Percentiles rank a stretch among this genome's conserved stretches.
phyloP scores from a whole-genome alignment of 2,329 filamentous ascomycete species.

The Cercospora sesami region DNA sequence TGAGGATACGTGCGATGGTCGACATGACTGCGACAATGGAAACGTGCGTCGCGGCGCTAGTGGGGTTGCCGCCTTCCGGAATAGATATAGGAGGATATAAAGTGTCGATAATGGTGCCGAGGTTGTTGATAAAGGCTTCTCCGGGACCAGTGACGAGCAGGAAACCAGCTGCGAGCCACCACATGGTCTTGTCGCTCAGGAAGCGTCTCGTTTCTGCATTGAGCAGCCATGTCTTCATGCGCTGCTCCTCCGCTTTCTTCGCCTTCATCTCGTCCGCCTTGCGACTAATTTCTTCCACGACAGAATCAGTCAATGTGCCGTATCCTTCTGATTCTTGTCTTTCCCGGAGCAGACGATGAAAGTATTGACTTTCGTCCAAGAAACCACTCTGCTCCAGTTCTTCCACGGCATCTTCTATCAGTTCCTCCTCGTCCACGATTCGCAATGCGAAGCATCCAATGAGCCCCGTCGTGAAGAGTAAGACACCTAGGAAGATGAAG shows the following conservation, averaged over 20 bases:
- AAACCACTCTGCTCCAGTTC: slow-evolving; percentile 87
- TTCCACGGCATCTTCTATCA: slow-evolving; percentile 87
- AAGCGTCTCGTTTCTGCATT: slow-evolving; percentile 89
- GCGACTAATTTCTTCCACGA: slow-evolving; percentile 47
- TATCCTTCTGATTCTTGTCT: slow-evolving; percentile 55
- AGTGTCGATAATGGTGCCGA: slow-evolving; percentile 90
- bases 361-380: slow-evolving; percentile 72
- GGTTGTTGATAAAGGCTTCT: slow-evolving; percentile 97
- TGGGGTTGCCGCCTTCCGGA: slow-evolving; percentile 58
- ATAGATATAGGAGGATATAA: slow-evolving; percentile 60
- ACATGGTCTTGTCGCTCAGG: slow-evolving; percentile 88
- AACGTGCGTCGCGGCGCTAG: slow-evolving; percentile 81
- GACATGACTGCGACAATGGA: slow-evolving; percentile 89
- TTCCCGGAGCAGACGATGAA: slow-evolving; percentile 53
- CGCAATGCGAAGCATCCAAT: slow-evolving; percentile 72
- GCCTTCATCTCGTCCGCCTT: slow-evolving; percentile 50
- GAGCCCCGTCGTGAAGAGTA: slow-evolving; percentile 70
- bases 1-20: slow-evolving; percentile 84
- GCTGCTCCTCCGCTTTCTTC: slow-evolving; percentile 55
- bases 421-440: slow-evolving; percentile 78
- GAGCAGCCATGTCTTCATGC: slow-evolving; percentile 85
- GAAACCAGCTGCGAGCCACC: slow-evolving; percentile 87
- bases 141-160: slow-evolving; percentile 91
- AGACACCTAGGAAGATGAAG: slow-evolving; percentile 77
- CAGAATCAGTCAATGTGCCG: slow-evolving; percentile 57